Evolutionary conservation across 2,329 filamentous ascomycete genomes (phyloP).

Genomic region (Colletotrichum endophyticum): DNA sequence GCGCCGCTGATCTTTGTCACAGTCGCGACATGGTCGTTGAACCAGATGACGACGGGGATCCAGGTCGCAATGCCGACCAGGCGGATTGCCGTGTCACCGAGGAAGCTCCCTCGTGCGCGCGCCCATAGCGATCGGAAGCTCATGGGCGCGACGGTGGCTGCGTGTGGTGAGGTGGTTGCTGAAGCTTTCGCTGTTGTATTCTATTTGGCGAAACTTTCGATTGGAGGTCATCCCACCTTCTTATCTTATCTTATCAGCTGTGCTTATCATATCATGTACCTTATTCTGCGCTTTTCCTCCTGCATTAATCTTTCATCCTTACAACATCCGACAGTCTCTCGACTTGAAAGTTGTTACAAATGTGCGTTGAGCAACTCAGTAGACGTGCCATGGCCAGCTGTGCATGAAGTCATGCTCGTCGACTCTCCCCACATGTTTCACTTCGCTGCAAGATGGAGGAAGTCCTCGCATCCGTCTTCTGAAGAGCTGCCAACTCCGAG

Average conservation of each 20-base stretch:
- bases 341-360: not conserved
- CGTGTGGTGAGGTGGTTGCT: not conserved
- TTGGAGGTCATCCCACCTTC: not conserved
- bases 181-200: not conserved
- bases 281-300: not conserved
- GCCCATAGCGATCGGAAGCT: constrained; percentile 17
- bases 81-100: constrained; percentile 25
- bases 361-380: not conserved
- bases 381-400: not conserved
- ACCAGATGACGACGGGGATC: constrained; percentile 65
- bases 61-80: constrained; percentile 62
- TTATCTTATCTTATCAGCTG: constrained; percentile 1
- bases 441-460: not conserved
- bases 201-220: constrained; percentile 1
- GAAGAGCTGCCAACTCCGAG: not conserved
- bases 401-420: not conserved
- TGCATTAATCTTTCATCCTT: not conserved
- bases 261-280: not conserved
- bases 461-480: not conserved
- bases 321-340: not conserved
- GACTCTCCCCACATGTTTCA: not conserved
- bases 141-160: not conserved
- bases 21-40: constrained; percentile 66
- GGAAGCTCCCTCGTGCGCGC: constrained; percentile 26
- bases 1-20: constrained; percentile 61